Percentiles rank a stretch among this genome's conserved stretches.
phyloP scores from a whole-genome alignment of 768 basidiomycete genomes.

The Tylopilus felleus region DNA sequence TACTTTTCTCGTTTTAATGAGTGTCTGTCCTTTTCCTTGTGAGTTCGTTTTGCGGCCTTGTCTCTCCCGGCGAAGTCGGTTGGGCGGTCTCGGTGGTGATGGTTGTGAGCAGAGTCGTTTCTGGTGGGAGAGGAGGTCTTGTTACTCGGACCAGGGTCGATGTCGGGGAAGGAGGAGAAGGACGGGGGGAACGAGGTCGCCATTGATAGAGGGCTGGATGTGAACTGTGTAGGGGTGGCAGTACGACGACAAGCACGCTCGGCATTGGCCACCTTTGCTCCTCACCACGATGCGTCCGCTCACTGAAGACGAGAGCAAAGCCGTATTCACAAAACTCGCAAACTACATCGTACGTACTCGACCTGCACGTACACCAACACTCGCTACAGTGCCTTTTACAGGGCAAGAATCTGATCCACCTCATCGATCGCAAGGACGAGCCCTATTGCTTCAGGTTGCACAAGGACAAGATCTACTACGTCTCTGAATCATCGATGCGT shows the following conservation, averaged over 20 bases:
- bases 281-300: conserved; percentile 76
- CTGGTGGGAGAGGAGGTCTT: conserved; percentile 14
- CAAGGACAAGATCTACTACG: conserved; percentile 94
- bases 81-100: conserved; percentile 11
- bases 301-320: conserved; percentile 95
- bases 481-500: conserved; percentile 92
- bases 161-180: conserved; percentile 67
- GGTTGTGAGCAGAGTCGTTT: conserved; percentile 14
- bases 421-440: conserved; percentile 93
- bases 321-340: conserved; percentile 93
- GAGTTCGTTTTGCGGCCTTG: conserved; percentile 18
- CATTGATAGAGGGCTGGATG: conserved; percentile 28
- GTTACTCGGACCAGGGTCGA: conserved; percentile 44
- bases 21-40: conserved; percentile 32
- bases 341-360: conserved; percentile 81
- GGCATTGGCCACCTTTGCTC: not conserved
- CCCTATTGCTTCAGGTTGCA: conserved; percentile 95
- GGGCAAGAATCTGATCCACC: conserved; percentile 95
- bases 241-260: not conserved
- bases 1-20: conserved; percentile 30
- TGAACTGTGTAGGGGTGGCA: conserved; percentile 6
- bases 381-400: conserved; percentile 27
- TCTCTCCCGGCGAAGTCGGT: conserved; percentile 18
- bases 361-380: fast-evolving
- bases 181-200: conserved; percentile 62